Evolutionary conservation across 352 stramenopile genomes (phyloP), one percentile per base, ranked within the genome.

Genomic region (Blastocystis sp.): DNA sequence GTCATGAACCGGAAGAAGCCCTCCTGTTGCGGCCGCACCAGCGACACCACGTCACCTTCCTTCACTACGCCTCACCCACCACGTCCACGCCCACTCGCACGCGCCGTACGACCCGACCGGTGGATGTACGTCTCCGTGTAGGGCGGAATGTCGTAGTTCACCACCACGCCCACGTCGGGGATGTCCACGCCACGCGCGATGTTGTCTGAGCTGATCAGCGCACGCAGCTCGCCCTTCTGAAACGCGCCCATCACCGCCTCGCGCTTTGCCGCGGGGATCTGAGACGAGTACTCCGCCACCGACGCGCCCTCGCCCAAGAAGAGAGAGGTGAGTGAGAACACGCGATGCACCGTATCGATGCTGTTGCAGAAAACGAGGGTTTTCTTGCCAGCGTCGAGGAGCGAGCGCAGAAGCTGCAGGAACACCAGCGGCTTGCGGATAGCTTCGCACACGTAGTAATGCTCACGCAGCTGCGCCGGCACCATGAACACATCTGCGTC

Each of bases 101-200:
- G 92, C 19, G 94, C 94, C 3, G 94, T 96, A 69, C 94, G 93
- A 21, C 94, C 94, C 28, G 93, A 94, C 48, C 95, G 94, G 89
- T 98, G 95, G 61, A 98, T 94, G 81, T 97, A 98, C 78, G 94
- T 97, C 90, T 96, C 95, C 80, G 95, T 90, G 88, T 95, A 94
- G 2, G 91, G 93, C 66, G 95, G 95, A 52, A 96, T 91, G 87
- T 98, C 94, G 89, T 97, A 98, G 91, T 98, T 98, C 76, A 98
- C 90, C 3, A 98, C 95, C 81, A 95, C 93, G 7, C 92, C 92
- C 38, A 97, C 93, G 84, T 94, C 93, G 10, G 95, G 92, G 66
- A 98, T 94, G 90, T 98, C 94, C 91, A 98, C 96, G 89, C 95
- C 95, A 68, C 95, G 93, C 28, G 94, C 94, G 92, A 97, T 96